Base-by-base conservation (phyloP, 2,329 filamentous ascomycete genomes). In the Cladosporium oxysporum region DNA sequence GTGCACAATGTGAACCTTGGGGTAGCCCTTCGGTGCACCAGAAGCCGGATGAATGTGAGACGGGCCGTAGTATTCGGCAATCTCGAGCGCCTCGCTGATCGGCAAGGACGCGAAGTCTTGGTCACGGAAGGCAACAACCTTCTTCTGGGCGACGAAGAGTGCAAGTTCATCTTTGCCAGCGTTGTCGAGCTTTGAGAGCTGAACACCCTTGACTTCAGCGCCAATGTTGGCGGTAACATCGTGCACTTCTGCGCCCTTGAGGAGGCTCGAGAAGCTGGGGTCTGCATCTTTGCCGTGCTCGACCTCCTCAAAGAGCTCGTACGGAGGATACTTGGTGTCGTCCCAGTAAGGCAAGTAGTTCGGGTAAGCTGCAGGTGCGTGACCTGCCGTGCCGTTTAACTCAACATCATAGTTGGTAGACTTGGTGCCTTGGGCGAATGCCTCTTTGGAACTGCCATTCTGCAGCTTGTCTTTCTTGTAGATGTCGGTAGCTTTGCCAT, bases 41-140 rank as follows among this genome's bases (percentile, higher is more conserved):
- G 88, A 91, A 0, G 90, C 91, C 4, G 91, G 91, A 72, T 94
- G 91, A 66, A 94, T 91, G 79, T 95, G 91, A 71, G 91, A 90
- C 10, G 90, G 87, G 57, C 91, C 91, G 73, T 93, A 95, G 79
- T 93, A 93, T 62, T 85, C 83, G 59, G 88, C 91, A 69, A 88
- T 88, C 23, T 89, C 83, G 44, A 92, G 82, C 1, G 89, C 91
- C 10, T 91, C 83, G 31, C 85, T 76, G 72, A 93, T 92, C 8
- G 90, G 85, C 12, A 92, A 82, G 69, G 90, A 77, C 50, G 82
- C 82, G 52, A 84, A 79, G 70, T 93, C 89, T 74, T 93, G 91
- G 73, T 88, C 83, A 28, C 90, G 87, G 83, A 94, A 93, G 35
- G 89, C 85, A 18, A 92, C 90, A 6, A 93, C 90, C 74, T 92